Evolutionary conservation across 768 basidiomycete species (phyloP).

Genomic region (Dioszegia hungarica): DNA sequence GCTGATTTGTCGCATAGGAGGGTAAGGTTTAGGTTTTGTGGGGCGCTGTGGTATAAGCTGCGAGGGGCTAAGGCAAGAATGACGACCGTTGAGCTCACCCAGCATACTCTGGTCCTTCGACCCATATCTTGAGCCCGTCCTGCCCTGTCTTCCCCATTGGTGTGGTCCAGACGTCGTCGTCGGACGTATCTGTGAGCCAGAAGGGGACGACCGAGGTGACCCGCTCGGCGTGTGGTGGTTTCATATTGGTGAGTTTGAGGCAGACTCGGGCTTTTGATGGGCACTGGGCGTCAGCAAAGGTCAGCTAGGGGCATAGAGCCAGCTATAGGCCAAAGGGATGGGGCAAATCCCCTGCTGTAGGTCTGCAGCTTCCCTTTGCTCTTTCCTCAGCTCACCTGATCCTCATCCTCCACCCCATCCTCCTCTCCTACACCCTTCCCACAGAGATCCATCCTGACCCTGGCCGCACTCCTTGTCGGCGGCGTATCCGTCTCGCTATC

Average conservation of each 20-base stretch:
- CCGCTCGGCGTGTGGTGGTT: conserved; percentile 34
- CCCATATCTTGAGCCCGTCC: conserved; percentile 38
- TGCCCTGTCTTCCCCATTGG: conserved; percentile 28
- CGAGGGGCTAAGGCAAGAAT: background rate
- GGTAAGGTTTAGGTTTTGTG: conserved; percentile 42
- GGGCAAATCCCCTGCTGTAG: no score
- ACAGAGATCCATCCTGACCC: conserved; percentile 42
- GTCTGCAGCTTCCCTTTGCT: no score
- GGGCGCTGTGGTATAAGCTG: background rate
- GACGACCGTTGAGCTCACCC: conserved; percentile 39
- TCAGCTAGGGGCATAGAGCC: background rate
- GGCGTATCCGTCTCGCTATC: conserved; percentile 38
- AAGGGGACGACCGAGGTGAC: conserved; percentile 47
- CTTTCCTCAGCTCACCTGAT: conserved; percentile 34
- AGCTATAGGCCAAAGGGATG: no score
- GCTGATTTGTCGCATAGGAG: conserved; percentile 34
- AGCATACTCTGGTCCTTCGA: conserved; percentile 44
- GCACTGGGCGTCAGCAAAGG: conserved; percentile 30
- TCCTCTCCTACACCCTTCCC: conserved; percentile 31
- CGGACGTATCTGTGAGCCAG: conserved; percentile 29
- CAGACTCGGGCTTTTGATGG: conserved; percentile 42
- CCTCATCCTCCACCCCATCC: conserved; percentile 40
- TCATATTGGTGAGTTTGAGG: conserved; percentile 43
- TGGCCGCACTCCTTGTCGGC: conserved; percentile 42
- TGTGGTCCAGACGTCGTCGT: conserved; percentile 23